A percentile compares a stretch with the other conserved stretches of the same genome.
These are phyloP conservation scores for Cyberlindnera suaveolens DNA, from an alignment of 805 yeast genomes.

Conservation along the genomic window DNA sequence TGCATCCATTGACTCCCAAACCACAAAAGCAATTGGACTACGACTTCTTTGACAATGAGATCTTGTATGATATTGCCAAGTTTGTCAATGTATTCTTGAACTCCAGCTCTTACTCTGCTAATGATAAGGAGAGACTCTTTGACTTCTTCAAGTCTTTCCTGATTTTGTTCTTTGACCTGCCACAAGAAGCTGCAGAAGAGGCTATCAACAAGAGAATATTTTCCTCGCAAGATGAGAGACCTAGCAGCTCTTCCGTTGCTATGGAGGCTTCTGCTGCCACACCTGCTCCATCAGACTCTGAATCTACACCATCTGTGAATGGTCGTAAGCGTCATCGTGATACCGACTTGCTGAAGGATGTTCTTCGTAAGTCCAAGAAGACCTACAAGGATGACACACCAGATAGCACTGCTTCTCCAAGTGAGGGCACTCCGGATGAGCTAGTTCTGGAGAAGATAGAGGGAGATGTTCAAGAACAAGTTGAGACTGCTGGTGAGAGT, in stretches of 20 bases:
- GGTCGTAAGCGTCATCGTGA: conserved; percentile 38
- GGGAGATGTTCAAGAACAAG: conserved; percentile 20
- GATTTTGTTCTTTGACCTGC: conserved; percentile 62
- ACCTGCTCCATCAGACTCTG: conserved; percentile 12
- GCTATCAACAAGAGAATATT: conserved; percentile 29
- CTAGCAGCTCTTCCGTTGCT: background rate
- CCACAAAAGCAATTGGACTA: conserved; percentile 73
- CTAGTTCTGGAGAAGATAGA: conserved; percentile 23
- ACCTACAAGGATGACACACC: conserved; percentile 23
- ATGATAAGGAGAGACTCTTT: conserved; percentile 72
- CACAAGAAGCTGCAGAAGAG: conserved; percentile 41
- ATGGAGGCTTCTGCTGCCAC: background rate
- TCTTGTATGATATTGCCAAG: conserved; percentile 67
- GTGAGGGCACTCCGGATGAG: conserved; percentile 11
- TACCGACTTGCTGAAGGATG: conserved; percentile 52
- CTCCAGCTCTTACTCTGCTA: conserved; percentile 68
- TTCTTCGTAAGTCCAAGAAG: conserved; percentile 46
- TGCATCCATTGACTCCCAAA: conserved; percentile 79
- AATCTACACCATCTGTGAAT: conserved; percentile 5
- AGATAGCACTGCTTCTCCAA: conserved; percentile 18
- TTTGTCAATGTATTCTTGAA: conserved; percentile 62
- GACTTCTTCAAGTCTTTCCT: conserved; percentile 67
- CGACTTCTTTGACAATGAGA: conserved; percentile 55
- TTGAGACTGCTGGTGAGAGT: conserved; percentile 20
- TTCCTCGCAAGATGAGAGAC: background rate